These are phyloP conservation scores for Yamadazyma diospyri DNA, from an alignment of 1,139 yeast species.

Conservation along the genomic window DNA sequence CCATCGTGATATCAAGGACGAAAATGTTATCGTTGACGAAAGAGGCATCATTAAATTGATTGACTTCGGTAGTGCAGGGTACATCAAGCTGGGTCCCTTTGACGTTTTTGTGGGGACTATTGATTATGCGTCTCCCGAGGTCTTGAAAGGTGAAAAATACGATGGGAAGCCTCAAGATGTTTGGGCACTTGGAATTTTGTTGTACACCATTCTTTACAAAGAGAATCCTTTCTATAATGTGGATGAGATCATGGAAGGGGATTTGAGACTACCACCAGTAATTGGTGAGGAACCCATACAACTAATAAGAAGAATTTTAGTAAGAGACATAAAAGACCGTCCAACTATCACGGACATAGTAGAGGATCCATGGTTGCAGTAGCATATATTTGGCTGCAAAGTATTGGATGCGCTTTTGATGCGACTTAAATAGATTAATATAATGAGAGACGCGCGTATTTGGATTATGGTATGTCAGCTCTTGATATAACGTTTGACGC, in stretches of 20 bases:
- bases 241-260: conserved; percentile 92
- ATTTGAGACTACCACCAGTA: conserved; percentile 62
- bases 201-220: conserved; percentile 86
- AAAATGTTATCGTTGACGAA: conserved; percentile 83
- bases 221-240: conserved; percentile 95
- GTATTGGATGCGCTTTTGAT: neutral
- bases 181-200: conserved; percentile 91
- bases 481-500: conserved; percentile 6
- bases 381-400: neutral
- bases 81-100: conserved; percentile 86
- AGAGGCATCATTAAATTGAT: conserved; percentile 75
- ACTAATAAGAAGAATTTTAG: conserved; percentile 61
- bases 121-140: conserved; percentile 97
- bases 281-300: conserved; percentile 57
- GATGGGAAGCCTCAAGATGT: conserved; percentile 93
- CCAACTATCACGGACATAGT: conserved; percentile 72
- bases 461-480: conserved; percentile 1
- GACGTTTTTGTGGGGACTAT: conserved; percentile 96
- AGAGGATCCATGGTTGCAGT: conserved; percentile 63
- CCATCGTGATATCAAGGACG: conserved; percentile 94
- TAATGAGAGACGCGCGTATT: conserved; percentile 5
- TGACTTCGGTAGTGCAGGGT: conserved; percentile 95
- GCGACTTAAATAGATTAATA: neutral
- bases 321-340: conserved; percentile 58
- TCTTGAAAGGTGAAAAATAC: conserved; percentile 80